These are phyloP conservation scores for Silene vulgaris DNA, from an alignment of 179 eudicot genomes.

Conservation along the genomic window DNA sequence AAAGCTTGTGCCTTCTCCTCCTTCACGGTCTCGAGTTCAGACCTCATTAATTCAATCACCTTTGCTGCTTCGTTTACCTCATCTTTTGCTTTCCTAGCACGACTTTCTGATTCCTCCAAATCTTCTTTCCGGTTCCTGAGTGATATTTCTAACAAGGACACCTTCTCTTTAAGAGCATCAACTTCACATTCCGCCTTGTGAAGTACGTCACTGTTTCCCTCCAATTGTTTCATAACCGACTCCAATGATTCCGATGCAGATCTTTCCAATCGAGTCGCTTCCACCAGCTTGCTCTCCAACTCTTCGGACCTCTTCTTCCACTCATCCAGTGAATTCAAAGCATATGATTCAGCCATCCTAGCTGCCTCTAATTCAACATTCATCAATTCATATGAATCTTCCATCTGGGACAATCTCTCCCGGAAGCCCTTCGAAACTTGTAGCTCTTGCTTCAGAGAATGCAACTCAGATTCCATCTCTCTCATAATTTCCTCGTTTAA, in stretches of 20 bases:
- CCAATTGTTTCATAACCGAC: conserved; percentile 68
- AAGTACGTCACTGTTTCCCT: conserved; percentile 66
- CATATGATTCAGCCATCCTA: conserved; percentile 70
- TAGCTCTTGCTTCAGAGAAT: conserved; percentile 50
- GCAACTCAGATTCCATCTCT: conserved; percentile 27
- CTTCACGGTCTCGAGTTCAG: conserved; percentile 65
- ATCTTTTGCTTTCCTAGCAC: conserved; percentile 24
- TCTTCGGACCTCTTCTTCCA: conserved; percentile 61
- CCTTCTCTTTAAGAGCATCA: conserved; percentile 65
- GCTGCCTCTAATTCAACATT: conserved; percentile 79
- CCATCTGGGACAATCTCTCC: conserved; percentile 55
- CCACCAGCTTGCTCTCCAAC: conserved; percentile 46
- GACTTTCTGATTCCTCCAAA: conserved; percentile 55
- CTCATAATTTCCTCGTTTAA: conserved; percentile 22
- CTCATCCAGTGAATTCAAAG: conserved; percentile 58
- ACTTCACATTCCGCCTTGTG: conserved; percentile 74
- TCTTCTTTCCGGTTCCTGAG: conserved; percentile 50
- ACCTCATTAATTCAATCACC: conserved; percentile 42
- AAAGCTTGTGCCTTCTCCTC: conserved; percentile 66
- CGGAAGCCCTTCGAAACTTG: conserved; percentile 39
- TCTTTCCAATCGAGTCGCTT: conserved; percentile 67
- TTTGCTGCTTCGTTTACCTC: conserved; percentile 51
- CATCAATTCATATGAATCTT: conserved; percentile 59
- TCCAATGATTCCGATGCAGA: conserved; percentile 73
- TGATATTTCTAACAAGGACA: conserved; percentile 65